Conservation (phyloP, 495 filamentous ascomycete genomes). For the Darksidea phi region DNA sequence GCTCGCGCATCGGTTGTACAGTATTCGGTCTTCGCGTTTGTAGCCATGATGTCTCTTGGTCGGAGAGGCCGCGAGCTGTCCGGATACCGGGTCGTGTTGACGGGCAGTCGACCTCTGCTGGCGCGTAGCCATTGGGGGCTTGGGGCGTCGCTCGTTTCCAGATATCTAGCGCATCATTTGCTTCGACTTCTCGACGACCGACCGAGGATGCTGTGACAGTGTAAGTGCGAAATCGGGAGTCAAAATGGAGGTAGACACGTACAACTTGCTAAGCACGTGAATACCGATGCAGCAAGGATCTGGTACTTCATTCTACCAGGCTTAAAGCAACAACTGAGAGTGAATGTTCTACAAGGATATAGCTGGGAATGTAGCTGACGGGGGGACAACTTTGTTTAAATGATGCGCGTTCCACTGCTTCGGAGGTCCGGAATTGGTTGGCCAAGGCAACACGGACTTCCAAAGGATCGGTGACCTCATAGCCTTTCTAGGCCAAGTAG, state of each 20-base stretch:
- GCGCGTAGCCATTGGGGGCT: slow-evolving; percentile 45
- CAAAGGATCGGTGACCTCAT: slow-evolving; percentile 16
- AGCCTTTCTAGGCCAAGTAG: background rate
- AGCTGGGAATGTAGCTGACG: background rate
- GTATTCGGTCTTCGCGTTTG: slow-evolving; percentile 57
- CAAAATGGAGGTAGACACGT: background rate
- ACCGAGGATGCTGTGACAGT: slow-evolving; percentile 14
- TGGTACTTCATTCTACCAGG: slow-evolving; percentile 11
- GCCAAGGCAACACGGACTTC: slow-evolving; percentile 8
- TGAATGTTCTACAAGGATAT: background rate
- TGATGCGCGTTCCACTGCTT: background rate
- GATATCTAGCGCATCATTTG: background rate
- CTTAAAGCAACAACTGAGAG: background rate
- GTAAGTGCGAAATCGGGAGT: slow-evolving; percentile 5
- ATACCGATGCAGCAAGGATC: slow-evolving; percentile 11
- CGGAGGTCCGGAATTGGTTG: slow-evolving; percentile 3
- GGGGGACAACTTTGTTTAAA: background rate
- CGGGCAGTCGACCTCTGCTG: slow-evolving; percentile 41
- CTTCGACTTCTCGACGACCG: background rate
- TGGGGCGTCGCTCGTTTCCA: slow-evolving; percentile 37
- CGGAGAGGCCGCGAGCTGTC: slow-evolving; percentile 57
- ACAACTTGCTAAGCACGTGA: slow-evolving; percentile 24
- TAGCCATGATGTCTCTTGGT: slow-evolving; percentile 70
- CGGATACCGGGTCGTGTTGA: slow-evolving; percentile 53
- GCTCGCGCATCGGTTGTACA: slow-evolving; percentile 65